Conservation (phyloP, 352 stramenopile species). For the Hyaloperonospora brassicae region DNA sequence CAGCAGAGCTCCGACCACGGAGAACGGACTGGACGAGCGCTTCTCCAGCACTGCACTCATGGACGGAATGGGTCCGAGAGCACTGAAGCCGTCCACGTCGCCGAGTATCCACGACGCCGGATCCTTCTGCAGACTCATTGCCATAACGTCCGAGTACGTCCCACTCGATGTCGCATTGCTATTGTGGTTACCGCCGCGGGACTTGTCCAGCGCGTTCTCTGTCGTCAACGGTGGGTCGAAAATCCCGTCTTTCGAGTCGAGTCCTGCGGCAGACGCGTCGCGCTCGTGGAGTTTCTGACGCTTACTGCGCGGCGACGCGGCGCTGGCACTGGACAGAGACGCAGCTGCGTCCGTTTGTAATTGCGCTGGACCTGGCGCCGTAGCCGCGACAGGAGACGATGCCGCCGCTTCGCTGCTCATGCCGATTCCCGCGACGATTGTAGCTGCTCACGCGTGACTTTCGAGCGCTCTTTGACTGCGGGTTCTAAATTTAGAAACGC, state of each 20-base stretch:
- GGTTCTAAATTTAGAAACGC: no score
- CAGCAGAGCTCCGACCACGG: slow-evolving; percentile 44
- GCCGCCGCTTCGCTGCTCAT: no score
- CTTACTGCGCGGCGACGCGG: slow-evolving; percentile 19
- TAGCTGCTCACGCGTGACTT: no score
- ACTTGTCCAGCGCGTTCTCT: slow-evolving; percentile 13
- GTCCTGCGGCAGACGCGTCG: slow-evolving; percentile 10
- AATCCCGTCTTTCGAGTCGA: slow-evolving; percentile 23
- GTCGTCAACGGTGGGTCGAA: slow-evolving; percentile 13
- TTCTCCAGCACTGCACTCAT: slow-evolving; percentile 68
- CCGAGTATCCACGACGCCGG: slow-evolving; percentile 69
- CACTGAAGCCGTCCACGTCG: slow-evolving; percentile 60
- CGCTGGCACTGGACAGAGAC: not conserved
- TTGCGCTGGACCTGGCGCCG: no score
- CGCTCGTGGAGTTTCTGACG: slow-evolving; percentile 36
- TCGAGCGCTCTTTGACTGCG: no score
- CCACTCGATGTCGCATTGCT: slow-evolving; percentile 23
- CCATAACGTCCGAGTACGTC: slow-evolving; percentile 15
- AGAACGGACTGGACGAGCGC: slow-evolving; percentile 67
- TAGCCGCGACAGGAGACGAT: no score
- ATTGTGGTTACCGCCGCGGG: slow-evolving; percentile 15
- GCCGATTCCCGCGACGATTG: no score
- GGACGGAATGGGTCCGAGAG: slow-evolving; percentile 55
- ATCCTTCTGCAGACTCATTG: slow-evolving; percentile 62
- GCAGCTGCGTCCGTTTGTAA: not conserved